phyloP scores from a whole-genome alignment of 1,284 basidiomycete species.

The Apiotrichum montevideense region DNA sequence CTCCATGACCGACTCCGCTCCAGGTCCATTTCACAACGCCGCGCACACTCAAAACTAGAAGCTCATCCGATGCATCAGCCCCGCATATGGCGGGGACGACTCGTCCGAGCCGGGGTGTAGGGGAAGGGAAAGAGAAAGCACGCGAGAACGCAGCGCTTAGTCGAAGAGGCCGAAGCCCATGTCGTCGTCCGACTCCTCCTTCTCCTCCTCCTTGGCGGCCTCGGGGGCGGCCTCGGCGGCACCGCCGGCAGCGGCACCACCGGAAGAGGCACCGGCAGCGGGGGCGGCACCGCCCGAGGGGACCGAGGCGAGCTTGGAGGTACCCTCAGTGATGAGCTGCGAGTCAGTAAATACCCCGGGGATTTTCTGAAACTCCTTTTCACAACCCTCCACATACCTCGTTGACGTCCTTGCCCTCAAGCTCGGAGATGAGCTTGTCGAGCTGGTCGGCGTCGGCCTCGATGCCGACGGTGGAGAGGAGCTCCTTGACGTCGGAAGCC shows the following conservation, averaged over 20 bases:
- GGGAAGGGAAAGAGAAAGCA: not conserved
- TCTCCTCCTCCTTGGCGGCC: constrained; percentile 57
- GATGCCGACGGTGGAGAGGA: constrained; percentile 81
- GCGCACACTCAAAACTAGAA: not conserved
- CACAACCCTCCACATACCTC: constrained; percentile 51
- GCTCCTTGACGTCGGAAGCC: constrained; percentile 81
- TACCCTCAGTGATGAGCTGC: constrained; percentile 87
- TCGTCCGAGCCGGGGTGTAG: not conserved
- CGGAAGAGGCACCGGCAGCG: constrained; percentile 40
- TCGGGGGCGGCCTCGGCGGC: constrained; percentile 64
- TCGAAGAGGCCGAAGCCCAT: constrained; percentile 86
- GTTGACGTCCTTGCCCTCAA: constrained; percentile 86
- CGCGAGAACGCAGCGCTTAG: constrained; percentile 50
- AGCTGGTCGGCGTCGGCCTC: constrained; percentile 82
- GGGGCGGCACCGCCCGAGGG: constrained; percentile 46
- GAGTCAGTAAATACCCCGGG: constrained; percentile 1
- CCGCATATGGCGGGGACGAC: not conserved
- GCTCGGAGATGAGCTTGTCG: constrained; percentile 80
- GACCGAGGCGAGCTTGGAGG: constrained; percentile 88
- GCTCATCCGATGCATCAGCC: constrained; percentile 5
- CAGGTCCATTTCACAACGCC: not conserved
- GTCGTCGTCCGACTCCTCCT: constrained; percentile 49
- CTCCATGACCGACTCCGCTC: too few species aligned
- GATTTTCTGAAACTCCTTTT: too few species aligned
- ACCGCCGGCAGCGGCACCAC: constrained; percentile 50